Conservation (phyloP, 2,329 filamentous ascomycete species). For the Fusarium sp. region DNA sequence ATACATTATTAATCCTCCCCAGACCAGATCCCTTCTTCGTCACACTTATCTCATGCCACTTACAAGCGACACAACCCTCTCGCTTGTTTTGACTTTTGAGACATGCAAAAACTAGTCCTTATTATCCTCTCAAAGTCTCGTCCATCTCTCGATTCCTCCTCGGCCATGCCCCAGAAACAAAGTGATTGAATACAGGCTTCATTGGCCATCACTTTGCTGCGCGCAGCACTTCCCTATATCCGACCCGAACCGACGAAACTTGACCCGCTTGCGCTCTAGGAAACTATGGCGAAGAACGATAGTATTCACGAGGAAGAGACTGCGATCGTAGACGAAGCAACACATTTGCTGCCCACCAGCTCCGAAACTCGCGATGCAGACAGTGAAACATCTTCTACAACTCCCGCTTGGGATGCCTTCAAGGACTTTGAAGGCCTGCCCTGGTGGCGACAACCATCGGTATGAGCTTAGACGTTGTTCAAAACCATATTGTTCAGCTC, state of each 20-base stretch:
- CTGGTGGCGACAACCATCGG: slow-evolving; percentile 73
- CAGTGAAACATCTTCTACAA: slow-evolving; percentile 30
- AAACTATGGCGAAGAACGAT: slow-evolving; percentile 26
- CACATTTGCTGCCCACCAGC: slow-evolving; percentile 53
- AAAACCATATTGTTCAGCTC: slow-evolving; percentile 15
- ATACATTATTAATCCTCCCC: slow-evolving; percentile 39
- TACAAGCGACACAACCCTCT: slow-evolving; percentile 21
- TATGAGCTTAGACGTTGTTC: slow-evolving; percentile 51
- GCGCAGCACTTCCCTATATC: slow-evolving; percentile 9
- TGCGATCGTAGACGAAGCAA: slow-evolving; percentile 49
- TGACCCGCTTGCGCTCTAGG: not conserved
- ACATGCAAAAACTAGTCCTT: slow-evolving; percentile 15
- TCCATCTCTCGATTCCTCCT: slow-evolving; percentile 6
- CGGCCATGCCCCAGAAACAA: slow-evolving; percentile 30
- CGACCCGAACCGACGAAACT: slow-evolving; percentile 5
- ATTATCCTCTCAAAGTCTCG: not conserved
- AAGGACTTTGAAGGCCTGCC: slow-evolving; percentile 71
- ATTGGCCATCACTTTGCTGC: slow-evolving; percentile 13
- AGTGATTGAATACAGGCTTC: slow-evolving; percentile 27
- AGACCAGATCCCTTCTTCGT: slow-evolving; percentile 22
- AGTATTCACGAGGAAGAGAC: slow-evolving; percentile 10
- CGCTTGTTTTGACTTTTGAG: slow-evolving; percentile 18
- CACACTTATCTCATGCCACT: slow-evolving; percentile 40
- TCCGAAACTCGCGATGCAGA: slow-evolving; percentile 17
- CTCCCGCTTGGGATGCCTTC: slow-evolving; percentile 58